These are phyloP conservation scores for Teratosphaeria epicoccoides DNA, from an alignment of 2,329 filamentous ascomycete species.

Conservation along the genomic window DNA sequence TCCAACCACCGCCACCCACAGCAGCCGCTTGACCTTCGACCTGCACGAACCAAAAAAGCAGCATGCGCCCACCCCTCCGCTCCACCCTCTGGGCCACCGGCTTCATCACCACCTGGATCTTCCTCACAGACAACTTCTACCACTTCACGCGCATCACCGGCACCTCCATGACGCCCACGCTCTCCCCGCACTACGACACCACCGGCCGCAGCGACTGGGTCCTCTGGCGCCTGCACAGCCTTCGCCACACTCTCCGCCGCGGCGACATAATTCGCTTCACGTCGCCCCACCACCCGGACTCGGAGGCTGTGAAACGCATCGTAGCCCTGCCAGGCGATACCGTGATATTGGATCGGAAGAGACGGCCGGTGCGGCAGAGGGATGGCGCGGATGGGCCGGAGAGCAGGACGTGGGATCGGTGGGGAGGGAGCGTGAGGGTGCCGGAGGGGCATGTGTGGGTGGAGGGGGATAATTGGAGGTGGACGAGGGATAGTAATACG, in stretches of 20 bases:
- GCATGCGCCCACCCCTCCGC: neutral
- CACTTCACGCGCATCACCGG: conserved; percentile 31
- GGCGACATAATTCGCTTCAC: conserved; percentile 38
- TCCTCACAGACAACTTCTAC: conserved; percentile 32
- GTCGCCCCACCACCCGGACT: conserved; percentile 55
- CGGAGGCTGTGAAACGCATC: conserved; percentile 68
- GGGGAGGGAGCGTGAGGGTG: conserved; percentile 43
- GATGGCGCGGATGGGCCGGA: conserved; percentile 26
- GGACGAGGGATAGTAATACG: conserved; percentile 73
- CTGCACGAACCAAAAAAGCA: neutral
- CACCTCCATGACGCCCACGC: conserved; percentile 36
- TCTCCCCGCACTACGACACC: conserved; percentile 32
- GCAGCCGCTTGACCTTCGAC: too few relatives aligned
- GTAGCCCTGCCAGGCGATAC: conserved; percentile 71
- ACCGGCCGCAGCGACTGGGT: conserved; percentile 31
- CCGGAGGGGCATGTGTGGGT: conserved; percentile 88
- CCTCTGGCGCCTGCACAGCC: conserved; percentile 20
- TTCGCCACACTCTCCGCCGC: conserved; percentile 21
- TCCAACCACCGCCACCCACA: too few relatives aligned
- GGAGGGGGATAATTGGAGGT: conserved; percentile 71
- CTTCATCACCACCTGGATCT: conserved; percentile 9
- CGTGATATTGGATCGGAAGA: conserved; percentile 47
- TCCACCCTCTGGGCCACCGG: conserved; percentile 4
- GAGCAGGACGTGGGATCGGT: conserved; percentile 17
- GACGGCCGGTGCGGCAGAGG: conserved; percentile 23